Conservation (phyloP, 2,329 filamentous ascomycete species). For the Epichloe uncinata region DNA sequence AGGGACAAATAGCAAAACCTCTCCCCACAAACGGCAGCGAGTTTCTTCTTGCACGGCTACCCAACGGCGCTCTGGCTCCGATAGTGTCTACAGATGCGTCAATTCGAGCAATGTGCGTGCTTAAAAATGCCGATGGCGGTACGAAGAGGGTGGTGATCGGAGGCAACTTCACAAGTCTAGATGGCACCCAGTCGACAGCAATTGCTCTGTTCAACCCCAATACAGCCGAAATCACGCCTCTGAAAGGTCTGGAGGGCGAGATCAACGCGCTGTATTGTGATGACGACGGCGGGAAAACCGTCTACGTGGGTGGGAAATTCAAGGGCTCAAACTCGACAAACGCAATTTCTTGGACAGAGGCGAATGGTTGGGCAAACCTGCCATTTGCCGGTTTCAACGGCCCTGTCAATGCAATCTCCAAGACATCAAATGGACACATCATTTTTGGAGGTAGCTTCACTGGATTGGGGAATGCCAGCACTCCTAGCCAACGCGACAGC, state of each 20-base stretch:
- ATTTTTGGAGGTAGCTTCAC: constrained; percentile 88
- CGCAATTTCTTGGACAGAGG: constrained; percentile 66
- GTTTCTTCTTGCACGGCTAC: constrained; percentile 66
- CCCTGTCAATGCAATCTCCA: constrained; percentile 73
- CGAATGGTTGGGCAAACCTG: constrained; percentile 60
- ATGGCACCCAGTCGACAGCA: constrained; percentile 59
- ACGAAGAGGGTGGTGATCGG: constrained; percentile 69
- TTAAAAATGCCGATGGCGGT: constrained; percentile 51
- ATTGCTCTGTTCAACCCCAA: constrained; percentile 71
- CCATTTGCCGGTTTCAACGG: constrained; percentile 94
- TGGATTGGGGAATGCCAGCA: constrained; percentile 68
- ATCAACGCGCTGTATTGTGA: constrained; percentile 81
- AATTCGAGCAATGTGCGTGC: constrained; percentile 80
- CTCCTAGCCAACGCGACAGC: constrained; percentile 50
- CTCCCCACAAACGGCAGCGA: constrained; percentile 65
- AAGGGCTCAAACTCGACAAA: constrained; percentile 71
- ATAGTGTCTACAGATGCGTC: constrained; percentile 68
- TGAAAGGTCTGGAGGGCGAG: constrained; percentile 69
- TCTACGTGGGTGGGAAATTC: constrained; percentile 87
- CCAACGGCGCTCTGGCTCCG: constrained; percentile 69
- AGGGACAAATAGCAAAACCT: constrained; percentile 59
- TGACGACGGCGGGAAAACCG: constrained; percentile 52
- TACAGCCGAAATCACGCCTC: constrained; percentile 54
- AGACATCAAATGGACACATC: constrained; percentile 68
- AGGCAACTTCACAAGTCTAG: constrained; percentile 91